Percentiles rank a stretch among this genome's conserved stretches.
Conservation (phyloP, 495 filamentous ascomycete genomes). For the Xylaria curta region DNA sequence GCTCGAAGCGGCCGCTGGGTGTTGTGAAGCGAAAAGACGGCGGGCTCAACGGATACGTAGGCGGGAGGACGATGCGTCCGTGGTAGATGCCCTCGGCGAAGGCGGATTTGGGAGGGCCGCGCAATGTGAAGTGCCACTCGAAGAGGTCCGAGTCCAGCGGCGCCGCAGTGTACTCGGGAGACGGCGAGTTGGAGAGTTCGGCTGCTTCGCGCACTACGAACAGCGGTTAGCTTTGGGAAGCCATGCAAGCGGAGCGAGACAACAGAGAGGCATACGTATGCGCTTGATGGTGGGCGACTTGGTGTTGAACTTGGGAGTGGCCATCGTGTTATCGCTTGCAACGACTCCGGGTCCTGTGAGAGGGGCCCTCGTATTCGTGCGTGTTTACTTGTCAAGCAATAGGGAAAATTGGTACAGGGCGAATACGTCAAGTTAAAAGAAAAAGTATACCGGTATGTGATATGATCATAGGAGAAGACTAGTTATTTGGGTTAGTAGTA, state of each 20-base stretch:
- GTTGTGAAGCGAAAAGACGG: constrained; percentile 95
- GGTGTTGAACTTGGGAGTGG: constrained; percentile 65
- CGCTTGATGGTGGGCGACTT: constrained; percentile 83
- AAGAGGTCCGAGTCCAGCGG: constrained; percentile 90
- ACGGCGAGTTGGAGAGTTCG: constrained; percentile 78
- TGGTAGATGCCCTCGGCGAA: constrained; percentile 89
- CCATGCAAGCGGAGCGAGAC: constrained; percentile 13
- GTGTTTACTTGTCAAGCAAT: background rate
- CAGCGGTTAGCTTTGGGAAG: constrained; percentile 38
- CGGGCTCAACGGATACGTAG: constrained; percentile 86
- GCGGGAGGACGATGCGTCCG: constrained; percentile 89
- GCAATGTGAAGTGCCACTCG: constrained; percentile 99
- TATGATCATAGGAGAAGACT: background rate
- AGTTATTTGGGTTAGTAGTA: background rate
- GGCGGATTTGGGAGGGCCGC: constrained; percentile 80
- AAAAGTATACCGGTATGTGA: background rate
- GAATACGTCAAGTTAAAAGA: background rate
- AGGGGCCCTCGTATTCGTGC: background rate
- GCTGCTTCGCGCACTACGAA: constrained; percentile 78
- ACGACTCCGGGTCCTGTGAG: background rate
- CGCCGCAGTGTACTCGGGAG: constrained; percentile 78
- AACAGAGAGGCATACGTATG: constrained; percentile 61
- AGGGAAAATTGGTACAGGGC: background rate
- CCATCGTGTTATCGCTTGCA: constrained; percentile 32
- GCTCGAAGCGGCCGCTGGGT: constrained; percentile 90